Evolutionary conservation across 2,329 filamentous ascomycete genomes (phyloP).

Genomic region (Alternaria gaisen): DNA sequence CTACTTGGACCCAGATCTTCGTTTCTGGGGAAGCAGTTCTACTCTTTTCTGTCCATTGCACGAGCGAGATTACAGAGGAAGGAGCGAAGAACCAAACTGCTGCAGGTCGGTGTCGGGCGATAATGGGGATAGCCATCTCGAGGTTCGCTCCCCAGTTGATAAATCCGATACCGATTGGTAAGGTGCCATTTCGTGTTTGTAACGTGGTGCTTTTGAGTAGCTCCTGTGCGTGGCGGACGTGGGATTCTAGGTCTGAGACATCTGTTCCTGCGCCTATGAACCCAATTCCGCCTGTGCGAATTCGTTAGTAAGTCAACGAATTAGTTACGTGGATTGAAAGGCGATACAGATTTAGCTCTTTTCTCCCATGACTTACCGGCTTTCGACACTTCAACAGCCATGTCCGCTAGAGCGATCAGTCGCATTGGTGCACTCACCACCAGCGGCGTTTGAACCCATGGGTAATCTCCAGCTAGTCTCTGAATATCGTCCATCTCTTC

Average conservation of each 20-base stretch:
- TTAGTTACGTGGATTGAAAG: background rate
- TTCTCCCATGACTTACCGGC: constrained; percentile 51
- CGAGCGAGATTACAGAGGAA: constrained; percentile 42
- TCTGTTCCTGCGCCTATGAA: constrained; percentile 58
- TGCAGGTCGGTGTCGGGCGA: constrained; percentile 63
- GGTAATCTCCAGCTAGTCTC: constrained; percentile 56
- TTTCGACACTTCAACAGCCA: constrained; percentile 68
- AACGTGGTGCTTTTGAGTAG: constrained; percentile 31
- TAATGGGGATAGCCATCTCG: constrained; percentile 59
- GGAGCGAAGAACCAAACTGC: constrained; percentile 73
- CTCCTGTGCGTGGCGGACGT: constrained; percentile 37
- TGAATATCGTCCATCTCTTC: constrained; percentile 18
- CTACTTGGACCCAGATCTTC: constrained; percentile 68
- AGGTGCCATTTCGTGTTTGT: constrained; percentile 22
- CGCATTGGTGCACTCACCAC: constrained; percentile 75
- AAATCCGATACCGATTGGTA: constrained; percentile 70
- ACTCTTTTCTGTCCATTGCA: constrained; percentile 42
- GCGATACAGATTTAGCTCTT: background rate
- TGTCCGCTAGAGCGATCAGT: constrained; percentile 63
- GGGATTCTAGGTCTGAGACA: constrained; percentile 42
- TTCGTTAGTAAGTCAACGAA: background rate
- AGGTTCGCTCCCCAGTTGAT: constrained; percentile 62
- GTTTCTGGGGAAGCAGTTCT: constrained; percentile 49
- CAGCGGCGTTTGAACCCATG: constrained; percentile 67
- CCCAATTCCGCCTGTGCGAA: constrained; percentile 54